Evolutionary conservation across 2,329 filamentous ascomycete species (phyloP), one percentile per base, ranked within the genome.

Genomic region (Dothistroma septosporum): DNA sequence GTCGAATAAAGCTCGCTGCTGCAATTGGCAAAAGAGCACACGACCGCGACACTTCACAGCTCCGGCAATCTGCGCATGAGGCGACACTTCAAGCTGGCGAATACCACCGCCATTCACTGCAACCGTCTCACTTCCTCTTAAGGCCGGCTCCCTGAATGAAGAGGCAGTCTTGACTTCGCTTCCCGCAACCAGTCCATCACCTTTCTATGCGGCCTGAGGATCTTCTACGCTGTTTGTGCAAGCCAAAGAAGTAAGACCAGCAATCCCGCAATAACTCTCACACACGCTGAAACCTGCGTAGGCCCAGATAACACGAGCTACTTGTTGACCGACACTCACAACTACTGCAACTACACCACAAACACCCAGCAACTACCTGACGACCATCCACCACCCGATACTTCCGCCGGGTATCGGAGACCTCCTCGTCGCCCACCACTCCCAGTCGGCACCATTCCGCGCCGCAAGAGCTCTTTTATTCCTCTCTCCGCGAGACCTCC

Each of bases 161-260:
- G 61, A 62, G 58, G 47, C 61, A 53, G 54, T 56, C 53, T 54
- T 53, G 28, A 44, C 21, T 33, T 19, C 48, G 12, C 41, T 31
- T 47, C 37, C 16, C 32, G 49, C 21, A 32, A 59, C 28, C 24
- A 49, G 12, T 8, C 24, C 48, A 50, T 56, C 37, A 49, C 53
- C 77, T 90, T 44, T 86, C 87, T 62, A 96, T 96, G 92, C 92
- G 86, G 89, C 88, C 85, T 78, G 89, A 88, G 81, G 90, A 95
- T 79, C 87, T 95, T 74, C 86, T 96, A 76, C 90, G 91, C 81
- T 94, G 95, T 82, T 86, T 96, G 72, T 95, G 91, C 76, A 94
- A 94, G 83, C 91, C 91, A 76, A 90, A 91, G 78, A 96, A 96
- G 92, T 96, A 80, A 76, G 89, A 57, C 33, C 35, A 31, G 31